Percentiles rank a stretch among this genome's conserved stretches.
Evolutionary conservation across 768 basidiomycete species (phyloP).

Genomic region (Thelephora aurantiotincta): DNA sequence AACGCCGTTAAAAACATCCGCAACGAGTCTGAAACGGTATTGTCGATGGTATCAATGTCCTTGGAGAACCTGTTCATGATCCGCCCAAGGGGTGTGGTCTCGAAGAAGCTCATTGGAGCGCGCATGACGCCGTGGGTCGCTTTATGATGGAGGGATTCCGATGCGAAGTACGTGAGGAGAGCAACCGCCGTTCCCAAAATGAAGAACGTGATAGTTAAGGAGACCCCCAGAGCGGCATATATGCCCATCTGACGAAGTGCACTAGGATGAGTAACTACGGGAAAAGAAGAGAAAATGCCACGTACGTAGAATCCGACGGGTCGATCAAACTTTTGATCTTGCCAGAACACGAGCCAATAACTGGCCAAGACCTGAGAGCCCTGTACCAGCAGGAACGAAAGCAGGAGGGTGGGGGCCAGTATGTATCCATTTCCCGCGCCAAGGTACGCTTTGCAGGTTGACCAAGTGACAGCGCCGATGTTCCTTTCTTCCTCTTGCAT

Average conservation of each 20-base stretch:
- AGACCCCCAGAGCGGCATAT: constrained; percentile 60
- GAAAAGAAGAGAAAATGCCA: background rate
- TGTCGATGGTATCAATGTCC: constrained; percentile 76
- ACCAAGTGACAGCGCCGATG: constrained; percentile 48
- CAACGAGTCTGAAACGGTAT: constrained; percentile 54
- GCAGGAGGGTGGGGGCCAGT: constrained; percentile 52
- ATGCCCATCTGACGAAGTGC: constrained; percentile 58
- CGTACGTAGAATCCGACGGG: constrained; percentile 61
- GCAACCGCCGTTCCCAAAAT: constrained; percentile 53
- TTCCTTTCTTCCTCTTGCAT: constrained; percentile 83
- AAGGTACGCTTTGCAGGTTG: constrained; percentile 48
- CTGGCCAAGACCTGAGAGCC: constrained; percentile 55
- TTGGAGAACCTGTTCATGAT: constrained; percentile 89
- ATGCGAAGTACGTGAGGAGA: constrained; percentile 64
- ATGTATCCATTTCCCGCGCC: constrained; percentile 52
- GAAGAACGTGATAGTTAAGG: constrained; percentile 57
- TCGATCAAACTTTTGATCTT: constrained; percentile 47
- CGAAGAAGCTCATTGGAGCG: constrained; percentile 85
- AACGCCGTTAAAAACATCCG: constrained; percentile 58
- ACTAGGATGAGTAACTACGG: background rate
- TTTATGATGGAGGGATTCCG: constrained; percentile 49
- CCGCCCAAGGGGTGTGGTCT: constrained; percentile 77
- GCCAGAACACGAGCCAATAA: constrained; percentile 85
- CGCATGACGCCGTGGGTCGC: constrained; percentile 61
- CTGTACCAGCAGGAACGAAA: constrained; percentile 54